These are phyloP conservation scores for Vaccinium myrtillus DNA, from an alignment of 148 eudicot species.

Conservation along the genomic window DNA sequence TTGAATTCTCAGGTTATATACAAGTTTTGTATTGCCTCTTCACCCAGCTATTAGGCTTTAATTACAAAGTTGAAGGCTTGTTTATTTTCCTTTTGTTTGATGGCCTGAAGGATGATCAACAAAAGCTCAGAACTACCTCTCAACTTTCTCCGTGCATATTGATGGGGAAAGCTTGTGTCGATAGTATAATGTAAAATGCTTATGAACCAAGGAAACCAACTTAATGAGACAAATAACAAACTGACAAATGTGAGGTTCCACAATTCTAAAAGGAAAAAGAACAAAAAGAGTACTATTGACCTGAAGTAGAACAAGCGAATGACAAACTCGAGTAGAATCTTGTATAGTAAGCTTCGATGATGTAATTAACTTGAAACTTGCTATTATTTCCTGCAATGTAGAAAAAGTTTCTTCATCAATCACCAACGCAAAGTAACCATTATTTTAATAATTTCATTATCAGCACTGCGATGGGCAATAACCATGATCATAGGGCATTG, in stretches of 20 bases:
- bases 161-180: background rate
- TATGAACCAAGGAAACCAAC: too few relatives aligned
- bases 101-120: background rate
- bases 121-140: background rate
- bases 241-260: background rate
- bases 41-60: background rate
- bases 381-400: slow-evolving; percentile 11
- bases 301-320: slow-evolving; percentile 14
- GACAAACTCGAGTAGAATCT: slow-evolving; percentile 3
- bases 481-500: too few relatives aligned
- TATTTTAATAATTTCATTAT: too few relatives aligned
- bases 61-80: background rate
- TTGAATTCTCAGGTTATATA: too few relatives aligned
- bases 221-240: too few relatives aligned
- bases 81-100: background rate
- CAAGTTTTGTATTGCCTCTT: too few relatives aligned
- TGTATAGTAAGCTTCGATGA: background rate
- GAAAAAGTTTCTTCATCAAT: background rate
- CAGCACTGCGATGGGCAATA: too few relatives aligned
- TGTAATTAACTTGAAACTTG: background rate
- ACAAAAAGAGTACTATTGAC: background rate
- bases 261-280: background rate
- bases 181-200: too few relatives aligned
- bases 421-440: background rate
- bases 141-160: background rate